Evolutionary conservation across 306 rosid species (phyloP), one percentile per base, ranked within the genome.

Genomic region (Malus fusca): DNA sequence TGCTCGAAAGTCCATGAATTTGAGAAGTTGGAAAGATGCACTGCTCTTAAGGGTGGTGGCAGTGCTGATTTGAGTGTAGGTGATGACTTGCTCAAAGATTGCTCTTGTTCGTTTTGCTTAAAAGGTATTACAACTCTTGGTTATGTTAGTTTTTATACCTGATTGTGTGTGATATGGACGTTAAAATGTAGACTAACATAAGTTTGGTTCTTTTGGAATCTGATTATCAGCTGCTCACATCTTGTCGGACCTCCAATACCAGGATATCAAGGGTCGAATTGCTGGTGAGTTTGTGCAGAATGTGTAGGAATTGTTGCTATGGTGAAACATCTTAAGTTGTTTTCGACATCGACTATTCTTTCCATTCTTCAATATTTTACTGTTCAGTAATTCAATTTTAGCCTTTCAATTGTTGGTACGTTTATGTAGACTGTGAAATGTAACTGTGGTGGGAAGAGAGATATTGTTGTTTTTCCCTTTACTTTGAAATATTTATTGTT

Each of bases 221-320:
- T 82, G 60, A 78, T 66, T 35, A 74, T 73, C 87, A 95, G 96
- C 96, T 85, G 95, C 84, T 70, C 82, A 85, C 81, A 89, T 95
- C 30, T 90, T 91, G 97, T 78, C 96, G 74, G 99, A 95, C 76
- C 93, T 92, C 46, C 90, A 90, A 84, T 95, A 90, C 86, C 97
- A 92, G 80, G 99, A 95, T 75, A 86, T 88, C 70, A 92, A 88
- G 87, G 97, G 96, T 66, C 90, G 96, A 72, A 79, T 92, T 55
- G 53, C 84, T n/a, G 96, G 97, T 90, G 81, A 84, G 86, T 75
- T 55, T 51, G 26, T 28, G 25, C 37, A 42, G 52, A 33, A 63
- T 31, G 43, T 77, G 19, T 75, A 17, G 68, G n/a, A n/a, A 63
- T 25, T 73, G 23, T 5, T 77, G 18, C 31, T 22, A 17, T 21